These are phyloP conservation scores for Amyloporia xantha DNA, from an alignment of 768 basidiomycete genomes.

Conservation along the genomic window DNA sequence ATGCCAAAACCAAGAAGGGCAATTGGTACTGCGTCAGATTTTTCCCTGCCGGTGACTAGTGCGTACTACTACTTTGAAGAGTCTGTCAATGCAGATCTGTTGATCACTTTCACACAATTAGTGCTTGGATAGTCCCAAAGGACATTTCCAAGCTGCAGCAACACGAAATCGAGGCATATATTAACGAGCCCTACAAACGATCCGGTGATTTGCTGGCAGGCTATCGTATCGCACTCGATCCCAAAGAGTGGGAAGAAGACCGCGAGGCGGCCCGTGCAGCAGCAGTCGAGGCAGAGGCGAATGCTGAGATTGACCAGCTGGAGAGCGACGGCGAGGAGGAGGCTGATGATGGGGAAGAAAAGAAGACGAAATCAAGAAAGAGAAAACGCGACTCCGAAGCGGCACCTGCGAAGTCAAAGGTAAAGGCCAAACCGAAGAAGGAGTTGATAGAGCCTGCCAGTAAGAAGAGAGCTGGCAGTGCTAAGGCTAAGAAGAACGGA, in stretches of 20 bases:
- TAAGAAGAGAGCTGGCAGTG: slow-evolving; percentile 28
- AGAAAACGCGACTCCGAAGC: slow-evolving; percentile 60
- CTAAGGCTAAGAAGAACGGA: slow-evolving; percentile 48
- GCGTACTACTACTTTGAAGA: no score
- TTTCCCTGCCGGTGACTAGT: slow-evolving; percentile 95
- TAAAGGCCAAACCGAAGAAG: slow-evolving; percentile 42
- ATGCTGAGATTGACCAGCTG: slow-evolving; percentile 64
- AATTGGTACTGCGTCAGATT: slow-evolving; percentile 72
- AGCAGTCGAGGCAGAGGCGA: slow-evolving; percentile 41
- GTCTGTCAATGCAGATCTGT: slow-evolving; percentile 1
- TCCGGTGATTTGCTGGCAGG: slow-evolving; percentile 69
- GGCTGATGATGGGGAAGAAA: slow-evolving; percentile 40
- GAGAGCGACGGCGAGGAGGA: slow-evolving; percentile 47
- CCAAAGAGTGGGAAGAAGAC: slow-evolving; percentile 57
- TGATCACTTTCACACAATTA: slow-evolving; percentile 26
- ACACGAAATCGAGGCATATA: slow-evolving; percentile 79
- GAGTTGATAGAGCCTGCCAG: slow-evolving; percentile 32
- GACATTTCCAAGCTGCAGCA: slow-evolving; percentile 75
- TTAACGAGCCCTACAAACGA: slow-evolving; percentile 72
- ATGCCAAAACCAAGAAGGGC: slow-evolving; percentile 52
- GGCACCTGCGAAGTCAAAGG: slow-evolving; percentile 32
- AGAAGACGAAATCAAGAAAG: slow-evolving; percentile 41
- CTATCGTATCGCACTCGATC: slow-evolving; percentile 71
- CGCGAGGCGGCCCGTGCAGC: slow-evolving; percentile 28
- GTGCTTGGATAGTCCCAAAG: slow-evolving; percentile 78